Evolutionary conservation across 768 basidiomycete genomes (phyloP).

Genomic region (Rhizopogon rudus): DNA sequence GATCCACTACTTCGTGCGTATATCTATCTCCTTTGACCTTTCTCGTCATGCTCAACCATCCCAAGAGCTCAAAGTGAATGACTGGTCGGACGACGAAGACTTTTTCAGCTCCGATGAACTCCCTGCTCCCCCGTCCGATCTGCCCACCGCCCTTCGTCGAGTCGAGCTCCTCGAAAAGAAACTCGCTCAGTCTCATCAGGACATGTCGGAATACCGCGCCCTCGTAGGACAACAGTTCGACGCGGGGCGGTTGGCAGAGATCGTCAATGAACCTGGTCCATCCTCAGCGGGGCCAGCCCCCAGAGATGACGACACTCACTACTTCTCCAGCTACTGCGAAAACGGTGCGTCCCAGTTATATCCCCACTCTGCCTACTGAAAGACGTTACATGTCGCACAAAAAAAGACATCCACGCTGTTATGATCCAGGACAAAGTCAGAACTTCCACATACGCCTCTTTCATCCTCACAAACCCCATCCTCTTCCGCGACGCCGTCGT

Average conservation of each 20-base stretch:
- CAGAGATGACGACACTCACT: constrained; percentile 89
- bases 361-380: neutral
- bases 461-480: constrained; percentile 77
- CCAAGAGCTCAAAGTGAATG: constrained; percentile 59
- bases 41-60: neutral
- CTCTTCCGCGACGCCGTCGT: constrained; percentile 84
- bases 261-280: constrained; percentile 30
- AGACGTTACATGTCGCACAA: neutral
- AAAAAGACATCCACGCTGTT: constrained; percentile 87
- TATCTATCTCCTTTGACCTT: neutral
- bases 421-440: constrained; percentile 97
- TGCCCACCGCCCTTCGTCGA: constrained; percentile 33
- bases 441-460: constrained; percentile 89
- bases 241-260: constrained; percentile 38
- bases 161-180: constrained; percentile 60
- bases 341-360: constrained; percentile 52
- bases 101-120: constrained; percentile 3
- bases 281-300: constrained; percentile 18
- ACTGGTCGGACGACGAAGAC: constrained; percentile 71
- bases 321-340: constrained; percentile 85
- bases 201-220: constrained; percentile 56
- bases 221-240: constrained; percentile 54
- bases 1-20: constrained; percentile 85
- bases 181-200: constrained; percentile 51
- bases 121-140: constrained; percentile 21